Evolutionary conservation across 306 rosid genomes (phyloP), one percentile per base, ranked within the genome.

Genomic region (Fragaria nilgerrensis): DNA sequence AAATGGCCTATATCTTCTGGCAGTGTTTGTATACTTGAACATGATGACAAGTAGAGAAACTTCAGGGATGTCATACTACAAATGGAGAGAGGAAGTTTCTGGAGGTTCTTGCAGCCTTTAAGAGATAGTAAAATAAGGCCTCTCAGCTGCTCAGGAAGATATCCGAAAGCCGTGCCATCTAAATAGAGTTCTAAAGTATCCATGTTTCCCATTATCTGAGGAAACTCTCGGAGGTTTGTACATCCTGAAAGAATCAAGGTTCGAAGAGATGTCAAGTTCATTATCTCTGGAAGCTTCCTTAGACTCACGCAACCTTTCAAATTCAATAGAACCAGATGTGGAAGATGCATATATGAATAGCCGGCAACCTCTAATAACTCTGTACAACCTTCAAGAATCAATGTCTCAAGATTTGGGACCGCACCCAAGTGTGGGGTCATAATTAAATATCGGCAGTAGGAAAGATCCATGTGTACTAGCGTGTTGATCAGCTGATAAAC

Each of bases 381-480:
- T 56, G 19, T 43, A 56, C 80, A 77, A 5, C 80, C 70, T 52
- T 61, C 19, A 36, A 68, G 72, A 1, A 77, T 43, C 80, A 77
- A 69, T 9, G 17, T 45, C 50, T 68, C 61, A 1, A 77, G 75
- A 17, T 77, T 77, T 69, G 75, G 80, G 72, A 14, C 47, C 9
- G 10, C 44, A 15, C 47, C 25, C 8, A 77, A 68, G 63, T 55
- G 68, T 5, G 39, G 74, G 55, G 2, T 69, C 56, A 23, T 23
- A 36, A 20, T 69, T 52, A 69, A 69, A 27, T 0, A 12, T 69
- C 0, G 36, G 27, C 56, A 69, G 74, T 69, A 1, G 22, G 74
- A 25, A 68, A 68, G 55, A 68, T 70, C 74, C 7, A 47, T 68
- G 36, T 14, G 34, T 44, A 62, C 13, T 4, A 68, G 20, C 14